Base-by-base conservation (phyloP, 805 yeast genomes). In the Metschnikowia lochheadii region DNA sequence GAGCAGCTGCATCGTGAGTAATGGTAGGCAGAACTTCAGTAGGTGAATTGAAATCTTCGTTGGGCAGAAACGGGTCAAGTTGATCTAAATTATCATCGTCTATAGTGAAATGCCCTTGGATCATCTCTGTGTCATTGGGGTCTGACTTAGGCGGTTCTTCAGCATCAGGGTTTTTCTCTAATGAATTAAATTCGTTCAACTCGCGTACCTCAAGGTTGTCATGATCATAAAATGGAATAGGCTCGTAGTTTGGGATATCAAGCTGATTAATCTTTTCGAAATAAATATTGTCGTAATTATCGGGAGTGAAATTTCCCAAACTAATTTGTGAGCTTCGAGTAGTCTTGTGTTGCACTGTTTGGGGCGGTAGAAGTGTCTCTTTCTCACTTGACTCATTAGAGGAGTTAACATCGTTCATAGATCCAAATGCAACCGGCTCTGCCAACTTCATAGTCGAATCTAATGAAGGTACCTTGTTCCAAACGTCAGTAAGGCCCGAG, bases 371-470 rank as follows among this genome's bases (percentile, higher is more conserved):
- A 23, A 35, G 46, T n/a, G 40, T 23, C 36, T 52, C 57, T 32
- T 48, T 49, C 10, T 50, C 58, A 33, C 56, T 54, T 13, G 54
- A 52, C n/a, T 56, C 56, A 20, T 54, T 39, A 20, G 55, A 48
- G 1, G 52, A 43, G 5, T 33, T 31, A n/a, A 41, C 48, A 23
- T 55, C 53, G 6, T 38, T 40, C 35, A 52, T 38, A 10, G 44
- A 40, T 1, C 54, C 60, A 32, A 56, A 55, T 5, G 55, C 60
- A 2, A 55, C 55, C n/a, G 60, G 60, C 42, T 55, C 60, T 2
- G 56, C 60, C 3, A 56, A 33, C 13, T 43, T 41, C 40, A 56
- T 20, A 17, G 20, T 17, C 3, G 48, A 23, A 3, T 33, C 29
- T 1, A 20, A 18, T 13, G 21, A 35, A 8, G 33, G n/a, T 10